A percentile compares a stretch with the other conserved stretches of the same genome.
Conservation (phyloP, 176 grass and related monocot genomes). For the Aegilops tauschii region DNA sequence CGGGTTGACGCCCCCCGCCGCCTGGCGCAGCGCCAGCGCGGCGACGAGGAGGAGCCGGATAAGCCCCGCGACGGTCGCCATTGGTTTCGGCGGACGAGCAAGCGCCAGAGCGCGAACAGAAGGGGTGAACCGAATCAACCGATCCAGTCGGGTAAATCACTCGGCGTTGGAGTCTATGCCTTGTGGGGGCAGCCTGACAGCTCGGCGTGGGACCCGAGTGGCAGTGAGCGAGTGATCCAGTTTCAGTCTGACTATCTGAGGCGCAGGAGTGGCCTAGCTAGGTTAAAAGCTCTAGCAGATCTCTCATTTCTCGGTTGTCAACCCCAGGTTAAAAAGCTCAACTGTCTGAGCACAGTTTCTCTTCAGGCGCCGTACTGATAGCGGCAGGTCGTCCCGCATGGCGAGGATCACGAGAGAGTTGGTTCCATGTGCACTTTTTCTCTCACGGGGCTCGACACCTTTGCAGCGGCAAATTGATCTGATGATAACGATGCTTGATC, state of each 20-base stretch:
- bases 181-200: not conserved
- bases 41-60: not conserved
- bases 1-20: not conserved
- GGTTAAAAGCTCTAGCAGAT: not conserved
- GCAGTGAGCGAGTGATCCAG: not conserved
- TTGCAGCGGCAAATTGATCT: conserved; percentile 13
- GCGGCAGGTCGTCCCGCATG: conserved; percentile 1
- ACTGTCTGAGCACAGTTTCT: not conserved
- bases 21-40: not conserved
- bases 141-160: not conserved
- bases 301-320: not conserved
- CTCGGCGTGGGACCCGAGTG: not conserved
- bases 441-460: conserved; percentile 25
- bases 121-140: not conserved
- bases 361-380: not conserved
- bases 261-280: too few species aligned
- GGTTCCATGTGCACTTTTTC: conserved; percentile 35
- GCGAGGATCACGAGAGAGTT: conserved; percentile 48
- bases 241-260: too few species aligned
- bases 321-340: not conserved
- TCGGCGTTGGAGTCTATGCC: not conserved
- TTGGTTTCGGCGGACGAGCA: not conserved
- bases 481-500: conserved; percentile 22
- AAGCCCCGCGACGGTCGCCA: conserved; percentile 1
- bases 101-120: not conserved